Evolutionary conservation across 441 rosid species (phyloP).

Genomic region (Raphanus hybrid): DNA sequence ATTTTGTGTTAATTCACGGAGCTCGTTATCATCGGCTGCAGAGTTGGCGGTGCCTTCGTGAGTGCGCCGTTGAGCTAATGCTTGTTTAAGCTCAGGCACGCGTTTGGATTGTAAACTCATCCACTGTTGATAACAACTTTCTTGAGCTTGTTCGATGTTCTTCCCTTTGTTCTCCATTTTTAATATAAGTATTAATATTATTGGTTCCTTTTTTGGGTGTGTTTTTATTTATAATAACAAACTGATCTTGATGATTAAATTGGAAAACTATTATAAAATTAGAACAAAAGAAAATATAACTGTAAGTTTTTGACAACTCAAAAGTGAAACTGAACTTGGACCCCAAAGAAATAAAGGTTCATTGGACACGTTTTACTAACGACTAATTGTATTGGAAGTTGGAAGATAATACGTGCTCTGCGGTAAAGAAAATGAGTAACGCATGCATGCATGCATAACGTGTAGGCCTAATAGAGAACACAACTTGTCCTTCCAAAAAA

Average conservation of each 20-base stretch:
- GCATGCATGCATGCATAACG: constrained; percentile 37
- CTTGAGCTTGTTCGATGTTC: constrained; percentile 39
- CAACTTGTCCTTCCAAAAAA: constrained; percentile 8
- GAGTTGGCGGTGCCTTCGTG: not conserved
- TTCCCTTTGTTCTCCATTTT: constrained; percentile 16
- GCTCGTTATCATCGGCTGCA: constrained; percentile 11
- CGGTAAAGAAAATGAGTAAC: not conserved
- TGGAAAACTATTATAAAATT: not conserved
- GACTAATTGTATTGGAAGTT: constrained; percentile 10
- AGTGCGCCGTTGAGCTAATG: constrained; percentile 12
- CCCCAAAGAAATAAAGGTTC: not conserved
- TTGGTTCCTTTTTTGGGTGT: not conserved
- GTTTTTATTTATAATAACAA: constrained; percentile 11
- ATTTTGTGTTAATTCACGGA: constrained; percentile 29
- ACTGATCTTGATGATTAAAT: not conserved
- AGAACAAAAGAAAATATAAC: not conserved
- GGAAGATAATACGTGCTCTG: constrained; percentile 23
- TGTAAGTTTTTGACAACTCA: not conserved
- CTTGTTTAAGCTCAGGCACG: constrained; percentile 40
- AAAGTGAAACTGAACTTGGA: constrained; percentile 8
- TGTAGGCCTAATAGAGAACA: constrained; percentile 11
- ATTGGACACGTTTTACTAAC: constrained; percentile 20
- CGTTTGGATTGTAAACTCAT: constrained; percentile 49
- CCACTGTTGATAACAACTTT: constrained; percentile 48
- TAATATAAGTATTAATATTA: not conserved